A percentile compares a stretch with the other conserved stretches of the same genome.
Conservation (phyloP, 495 filamentous ascomycete species). For the Geoglossum glabrum region DNA sequence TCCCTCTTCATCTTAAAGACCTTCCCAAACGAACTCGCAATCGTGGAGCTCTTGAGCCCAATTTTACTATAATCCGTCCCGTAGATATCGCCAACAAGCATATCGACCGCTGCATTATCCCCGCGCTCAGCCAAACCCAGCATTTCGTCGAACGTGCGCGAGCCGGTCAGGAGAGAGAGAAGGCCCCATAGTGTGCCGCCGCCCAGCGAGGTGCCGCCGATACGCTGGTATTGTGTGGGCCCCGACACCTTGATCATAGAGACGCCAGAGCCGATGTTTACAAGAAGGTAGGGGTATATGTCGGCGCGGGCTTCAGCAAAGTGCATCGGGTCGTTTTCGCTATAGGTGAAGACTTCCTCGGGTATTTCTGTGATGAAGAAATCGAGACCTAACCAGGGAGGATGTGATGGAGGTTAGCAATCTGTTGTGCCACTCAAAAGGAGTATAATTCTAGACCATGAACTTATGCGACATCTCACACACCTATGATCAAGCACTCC, state of each 20-base stretch:
- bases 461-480: constrained; percentile 1
- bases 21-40: constrained; percentile 91
- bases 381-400: constrained; percentile 47
- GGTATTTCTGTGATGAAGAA: constrained; percentile 98
- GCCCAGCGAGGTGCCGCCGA: constrained; percentile 85
- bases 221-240: constrained; percentile 62
- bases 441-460: background rate
- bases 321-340: constrained; percentile 67
- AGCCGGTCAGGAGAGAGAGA: constrained; percentile 72
- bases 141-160: constrained; percentile 88
- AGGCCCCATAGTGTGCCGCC: constrained; percentile 94
- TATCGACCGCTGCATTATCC: constrained; percentile 83
- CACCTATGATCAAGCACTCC: constrained; percentile 93
- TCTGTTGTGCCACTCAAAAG: background rate
- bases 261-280: constrained; percentile 97
- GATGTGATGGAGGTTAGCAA: background rate
- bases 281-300: constrained; percentile 89
- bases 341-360: constrained; percentile 89
- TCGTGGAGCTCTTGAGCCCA: constrained; percentile 78
- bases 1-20: constrained; percentile 71
- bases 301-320: constrained; percentile 52
- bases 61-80: constrained; percentile 91
- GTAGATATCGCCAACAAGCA: constrained; percentile 97
- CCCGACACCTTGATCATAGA: constrained; percentile 97
- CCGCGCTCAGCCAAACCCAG: constrained; percentile 80